Conservation (phyloP, 371 early-diverging fungal genomes). For the Mortierella sp. region DNA sequence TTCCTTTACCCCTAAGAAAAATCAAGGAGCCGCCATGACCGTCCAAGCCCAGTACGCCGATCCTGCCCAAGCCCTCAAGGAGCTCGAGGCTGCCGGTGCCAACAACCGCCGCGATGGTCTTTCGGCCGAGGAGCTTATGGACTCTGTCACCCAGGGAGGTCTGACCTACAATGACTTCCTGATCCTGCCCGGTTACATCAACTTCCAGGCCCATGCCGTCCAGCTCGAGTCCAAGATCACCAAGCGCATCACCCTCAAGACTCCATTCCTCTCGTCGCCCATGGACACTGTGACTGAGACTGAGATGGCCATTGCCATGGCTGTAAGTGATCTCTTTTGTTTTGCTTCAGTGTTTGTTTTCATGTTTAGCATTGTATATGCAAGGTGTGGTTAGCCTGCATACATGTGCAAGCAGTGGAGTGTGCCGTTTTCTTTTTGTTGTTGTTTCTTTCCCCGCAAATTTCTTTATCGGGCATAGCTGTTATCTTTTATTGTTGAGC, state of each 20-base stretch:
- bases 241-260: conserved; percentile 87
- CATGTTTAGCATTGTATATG: background rate
- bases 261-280: conserved; percentile 93
- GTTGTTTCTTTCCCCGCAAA: conserved; percentile 42
- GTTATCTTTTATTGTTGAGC: background rate
- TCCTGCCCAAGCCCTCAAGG: conserved; percentile 57
- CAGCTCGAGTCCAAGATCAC: conserved; percentile 87
- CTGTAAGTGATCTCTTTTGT: conserved; percentile 64
- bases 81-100: conserved; percentile 47
- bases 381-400: too few relatives aligned
- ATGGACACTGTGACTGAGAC: conserved; percentile 99
- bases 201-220: conserved; percentile 88
- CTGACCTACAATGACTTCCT: conserved; percentile 98
- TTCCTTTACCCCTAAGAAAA: background rate
- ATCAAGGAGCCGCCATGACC: conserved; percentile 16
- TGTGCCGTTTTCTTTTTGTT: background rate
- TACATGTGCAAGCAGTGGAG: conserved; percentile 3
- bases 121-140: conserved; percentile 78
- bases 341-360: background rate
- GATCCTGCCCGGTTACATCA: conserved; percentile 95
- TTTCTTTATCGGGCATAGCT: conserved; percentile 44
- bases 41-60: conserved; percentile 56
- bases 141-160: conserved; percentile 81
- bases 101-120: conserved; percentile 76
- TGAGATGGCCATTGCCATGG: conserved; percentile 98